phyloP scores from a whole-genome alignment of 2,329 filamentous ascomycete genomes.

The Decorospora gaudefroyi region DNA sequence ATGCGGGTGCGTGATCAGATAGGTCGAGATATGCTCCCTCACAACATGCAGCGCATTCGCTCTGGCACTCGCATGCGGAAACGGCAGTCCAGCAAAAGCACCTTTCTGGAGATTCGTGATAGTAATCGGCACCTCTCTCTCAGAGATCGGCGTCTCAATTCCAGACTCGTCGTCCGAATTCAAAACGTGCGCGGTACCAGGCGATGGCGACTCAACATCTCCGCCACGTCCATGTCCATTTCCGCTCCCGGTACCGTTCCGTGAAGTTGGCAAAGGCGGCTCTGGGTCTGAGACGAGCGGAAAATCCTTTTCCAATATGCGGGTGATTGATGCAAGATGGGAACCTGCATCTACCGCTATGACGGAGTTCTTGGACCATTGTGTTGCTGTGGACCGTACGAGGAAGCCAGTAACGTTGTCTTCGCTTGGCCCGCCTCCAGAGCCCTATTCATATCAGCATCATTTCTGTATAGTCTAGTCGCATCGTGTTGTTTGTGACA shows the following conservation, averaged over 20 bases:
- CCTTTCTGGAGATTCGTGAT: conserved; percentile 64
- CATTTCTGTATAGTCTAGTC: neutral
- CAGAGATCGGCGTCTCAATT: conserved; percentile 32
- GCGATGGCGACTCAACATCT: conserved; percentile 33
- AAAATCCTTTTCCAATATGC: conserved; percentile 67
- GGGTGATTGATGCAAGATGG: conserved; percentile 82
- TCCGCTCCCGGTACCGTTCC: conserved; percentile 25
- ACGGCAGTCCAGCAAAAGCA: conserved; percentile 77
- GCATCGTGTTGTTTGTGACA: neutral
- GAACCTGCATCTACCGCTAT: conserved; percentile 94
- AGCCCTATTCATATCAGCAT: conserved; percentile 63
- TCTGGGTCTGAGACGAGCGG: conserved; percentile 47
- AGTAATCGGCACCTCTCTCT: conserved; percentile 44
- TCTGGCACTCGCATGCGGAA: conserved; percentile 67
- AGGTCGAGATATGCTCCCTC: conserved; percentile 78
- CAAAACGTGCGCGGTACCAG: conserved; percentile 25
- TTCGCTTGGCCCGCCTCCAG: conserved; percentile 87
- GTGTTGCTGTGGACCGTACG: conserved; percentile 76
- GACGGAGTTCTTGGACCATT: conserved; percentile 81
- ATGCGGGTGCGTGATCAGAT: conserved; percentile 95
- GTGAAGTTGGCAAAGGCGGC: conserved; percentile 14
- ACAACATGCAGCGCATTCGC: conserved; percentile 84
- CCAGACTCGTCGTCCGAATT: conserved; percentile 40
- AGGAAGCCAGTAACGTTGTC: conserved; percentile 88
- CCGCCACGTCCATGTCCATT: conserved; percentile 19